Percentiles rank a stretch among this genome's conserved stretches.
Conservation (phyloP, 1,139 yeast species). For the Lodderomyces orthopsilosis region DNA sequence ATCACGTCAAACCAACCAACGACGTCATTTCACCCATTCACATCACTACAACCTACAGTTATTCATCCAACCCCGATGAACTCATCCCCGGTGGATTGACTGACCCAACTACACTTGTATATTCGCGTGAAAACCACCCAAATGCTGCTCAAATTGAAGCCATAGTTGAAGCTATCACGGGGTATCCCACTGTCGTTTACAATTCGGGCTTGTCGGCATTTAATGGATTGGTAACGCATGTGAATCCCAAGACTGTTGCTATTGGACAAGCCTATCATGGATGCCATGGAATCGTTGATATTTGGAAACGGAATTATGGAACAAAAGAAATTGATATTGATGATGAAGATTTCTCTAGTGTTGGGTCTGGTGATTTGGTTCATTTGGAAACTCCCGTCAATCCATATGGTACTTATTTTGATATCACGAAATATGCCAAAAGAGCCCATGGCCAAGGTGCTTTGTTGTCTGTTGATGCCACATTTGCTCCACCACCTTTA, state of each 20-base stretch:
- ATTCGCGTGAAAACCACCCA: slow-evolving; percentile 76
- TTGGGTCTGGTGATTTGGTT: slow-evolving; percentile 68
- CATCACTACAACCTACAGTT: slow-evolving; percentile 74
- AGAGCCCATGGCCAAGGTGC: slow-evolving; percentile 74
- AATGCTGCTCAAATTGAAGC: slow-evolving; percentile 67
- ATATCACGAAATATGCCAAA: slow-evolving; percentile 59
- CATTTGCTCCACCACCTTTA: slow-evolving; percentile 92
- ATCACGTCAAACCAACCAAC: slow-evolving; percentile 36
- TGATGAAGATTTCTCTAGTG: slow-evolving; percentile 34
- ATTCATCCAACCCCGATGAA: slow-evolving; percentile 55
- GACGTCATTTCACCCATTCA: slow-evolving; percentile 83
- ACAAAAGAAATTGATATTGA: slow-evolving; percentile 51
- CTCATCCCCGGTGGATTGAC: slow-evolving; percentile 35
- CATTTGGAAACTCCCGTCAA: slow-evolving; percentile 88
- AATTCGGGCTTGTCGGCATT: slow-evolving; percentile 81
- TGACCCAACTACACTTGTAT: slow-evolving; percentile 27
- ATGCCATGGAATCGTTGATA: slow-evolving; percentile 63
- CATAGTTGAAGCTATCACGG: slow-evolving; percentile 57
- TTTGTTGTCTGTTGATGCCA: slow-evolving; percentile 69
- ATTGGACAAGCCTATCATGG: slow-evolving; percentile 88
- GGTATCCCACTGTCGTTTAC: slow-evolving; percentile 57
- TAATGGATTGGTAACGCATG: slow-evolving; percentile 67
- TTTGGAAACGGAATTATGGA: slow-evolving; percentile 61
- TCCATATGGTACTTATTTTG: slow-evolving; percentile 73
- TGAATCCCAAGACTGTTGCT: slow-evolving; percentile 72